Evolutionary conservation across 306 rosid species (phyloP).

Genomic region (Cicer cuneatum): DNA sequence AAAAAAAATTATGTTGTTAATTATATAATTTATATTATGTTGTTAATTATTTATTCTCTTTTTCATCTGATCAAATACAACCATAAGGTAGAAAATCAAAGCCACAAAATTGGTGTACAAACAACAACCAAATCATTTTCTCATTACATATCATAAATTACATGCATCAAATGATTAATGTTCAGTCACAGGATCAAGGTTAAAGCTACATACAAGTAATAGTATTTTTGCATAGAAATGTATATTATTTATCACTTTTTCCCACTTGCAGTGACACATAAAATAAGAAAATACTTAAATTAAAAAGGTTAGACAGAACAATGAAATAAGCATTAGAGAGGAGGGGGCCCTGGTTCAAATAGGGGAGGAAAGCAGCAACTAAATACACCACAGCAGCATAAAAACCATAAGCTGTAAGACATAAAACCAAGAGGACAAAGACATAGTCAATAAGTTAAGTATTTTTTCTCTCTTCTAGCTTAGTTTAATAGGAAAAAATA

Average conservation of each 20-base stretch:
- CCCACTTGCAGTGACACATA: neutral
- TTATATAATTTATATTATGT: neutral
- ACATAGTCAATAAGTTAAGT: conserved; percentile 6
- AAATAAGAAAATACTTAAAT: conserved; percentile 3
- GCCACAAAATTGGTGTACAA: neutral
- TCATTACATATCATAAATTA: conserved; percentile 13
- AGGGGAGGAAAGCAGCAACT: conserved; percentile 77
- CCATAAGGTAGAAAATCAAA: conserved; percentile 11
- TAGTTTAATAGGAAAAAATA: neutral
- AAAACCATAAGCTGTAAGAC: conserved; percentile 70
- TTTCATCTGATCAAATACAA: neutral
- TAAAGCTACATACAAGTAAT: neutral
- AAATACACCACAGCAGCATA: conserved; percentile 77
- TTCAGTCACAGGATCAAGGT: neutral
- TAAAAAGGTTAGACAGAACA: neutral
- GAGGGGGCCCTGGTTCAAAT: conserved; percentile 69
- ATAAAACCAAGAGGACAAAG: neutral
- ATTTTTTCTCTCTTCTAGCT: neutral
- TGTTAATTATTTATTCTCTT: neutral
- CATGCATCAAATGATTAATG: conserved; percentile 3
- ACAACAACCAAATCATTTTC: neutral
- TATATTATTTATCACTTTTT: neutral
- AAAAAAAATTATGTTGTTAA: neutral
- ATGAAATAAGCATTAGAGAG: conserved; percentile 50
- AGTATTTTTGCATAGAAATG: neutral